phyloP scores from a whole-genome alignment of 164 flowering plant genomes.

The Kalanchoe fedtschenkoi region DNA sequence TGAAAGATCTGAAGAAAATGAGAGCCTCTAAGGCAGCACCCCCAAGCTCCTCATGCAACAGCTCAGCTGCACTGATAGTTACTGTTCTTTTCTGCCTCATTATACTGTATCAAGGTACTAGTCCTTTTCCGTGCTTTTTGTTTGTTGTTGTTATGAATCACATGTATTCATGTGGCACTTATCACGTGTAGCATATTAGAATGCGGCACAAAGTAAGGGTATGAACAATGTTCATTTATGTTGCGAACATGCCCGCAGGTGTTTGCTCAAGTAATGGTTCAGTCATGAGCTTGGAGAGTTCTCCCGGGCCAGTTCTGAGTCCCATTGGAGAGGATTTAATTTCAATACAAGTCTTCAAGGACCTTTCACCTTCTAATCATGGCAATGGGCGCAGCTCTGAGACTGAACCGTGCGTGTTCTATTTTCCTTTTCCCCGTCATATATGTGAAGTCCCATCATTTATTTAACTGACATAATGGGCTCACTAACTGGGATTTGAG shows the following conservation, averaged over 20 bases:
- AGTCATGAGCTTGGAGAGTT: conserved; percentile 9
- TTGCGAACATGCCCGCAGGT: conserved; percentile 16
- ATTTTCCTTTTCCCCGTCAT: not conserved
- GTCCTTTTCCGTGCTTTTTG: not conserved
- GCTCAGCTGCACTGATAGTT: conserved; percentile 26
- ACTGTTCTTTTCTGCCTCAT: conserved; percentile 36
- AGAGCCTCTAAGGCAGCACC: conserved; percentile 24
- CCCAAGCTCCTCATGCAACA: conserved; percentile 10
- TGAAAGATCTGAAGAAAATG: conserved; percentile 31
- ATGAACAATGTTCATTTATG: not conserved
- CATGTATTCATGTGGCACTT: not conserved
- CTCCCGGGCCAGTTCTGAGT: conserved; percentile 22
- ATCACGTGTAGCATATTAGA: not conserved
- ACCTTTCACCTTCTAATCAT: conserved; percentile 9
- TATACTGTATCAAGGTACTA: conserved; percentile 39
- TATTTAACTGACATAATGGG: not conserved
- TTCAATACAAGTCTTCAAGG: conserved; percentile 19
- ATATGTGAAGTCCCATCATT: not conserved
- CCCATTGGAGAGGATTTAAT: conserved; percentile 15
- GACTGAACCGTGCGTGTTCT: conserved; percentile 10
- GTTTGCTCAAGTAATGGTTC: conserved; percentile 14
- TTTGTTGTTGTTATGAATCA: not conserved
- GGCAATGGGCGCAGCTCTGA: conserved; percentile 9
- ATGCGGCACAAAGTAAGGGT: not conserved
- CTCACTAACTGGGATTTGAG: not conserved